Conservation (phyloP, 257 asterid genomes). For the Solanum appendiculatum region DNA sequence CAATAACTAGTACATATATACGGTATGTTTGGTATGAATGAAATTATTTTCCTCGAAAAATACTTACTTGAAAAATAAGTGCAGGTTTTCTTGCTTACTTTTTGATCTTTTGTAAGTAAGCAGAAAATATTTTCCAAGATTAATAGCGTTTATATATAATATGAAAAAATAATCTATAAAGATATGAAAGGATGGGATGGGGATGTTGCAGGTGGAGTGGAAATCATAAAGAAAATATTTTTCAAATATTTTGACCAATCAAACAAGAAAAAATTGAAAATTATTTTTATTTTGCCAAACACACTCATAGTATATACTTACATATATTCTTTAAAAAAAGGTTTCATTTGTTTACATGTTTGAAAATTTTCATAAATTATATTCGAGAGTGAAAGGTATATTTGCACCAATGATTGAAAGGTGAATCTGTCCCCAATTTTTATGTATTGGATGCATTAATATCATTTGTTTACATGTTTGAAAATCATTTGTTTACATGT, state of each 20-base stretch:
- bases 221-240: background rate
- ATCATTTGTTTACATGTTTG: too few species aligned
- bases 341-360: background rate
- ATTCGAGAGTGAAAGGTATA: background rate
- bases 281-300: background rate
- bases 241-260: background rate
- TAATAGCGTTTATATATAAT: background rate
- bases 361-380: background rate
- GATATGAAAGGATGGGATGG: background rate
- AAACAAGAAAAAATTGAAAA: background rate
- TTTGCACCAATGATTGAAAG: background rate
- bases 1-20: background rate
- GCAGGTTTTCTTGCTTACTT: background rate
- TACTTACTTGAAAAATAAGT: background rate
- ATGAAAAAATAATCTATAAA: background rate
- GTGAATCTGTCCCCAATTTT: conserved; percentile 1
- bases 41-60: background rate
- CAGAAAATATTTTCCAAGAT: background rate
- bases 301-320: background rate
- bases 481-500: background rate
- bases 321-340: background rate
- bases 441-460: too few species aligned
- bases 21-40: background rate
- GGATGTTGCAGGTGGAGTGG: background rate
- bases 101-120: background rate